Percentiles rank a stretch among this genome's conserved stretches.
phyloP scores from a whole-genome alignment of 176 grass and related monocot genomes.

The Lolium rigidum region DNA sequence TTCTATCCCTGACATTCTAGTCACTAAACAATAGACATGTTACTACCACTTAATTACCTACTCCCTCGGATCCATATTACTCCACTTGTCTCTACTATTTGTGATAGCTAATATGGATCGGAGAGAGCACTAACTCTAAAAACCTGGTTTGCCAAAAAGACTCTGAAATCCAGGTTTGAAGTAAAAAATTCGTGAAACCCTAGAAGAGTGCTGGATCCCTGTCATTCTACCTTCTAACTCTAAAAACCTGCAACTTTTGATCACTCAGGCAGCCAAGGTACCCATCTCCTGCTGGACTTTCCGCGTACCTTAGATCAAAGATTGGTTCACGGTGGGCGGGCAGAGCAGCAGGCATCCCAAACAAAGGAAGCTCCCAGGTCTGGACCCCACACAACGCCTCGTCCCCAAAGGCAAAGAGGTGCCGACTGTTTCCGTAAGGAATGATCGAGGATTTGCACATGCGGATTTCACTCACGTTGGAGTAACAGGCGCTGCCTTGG shows the following conservation, averaged over 20 bases:
- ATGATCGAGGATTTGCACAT: slow-evolving; percentile 75
- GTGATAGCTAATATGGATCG: too few relatives aligned
- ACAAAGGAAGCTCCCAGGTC: slow-evolving; percentile 71
- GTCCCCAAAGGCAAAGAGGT: slow-evolving; percentile 68
- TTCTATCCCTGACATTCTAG: too few relatives aligned
- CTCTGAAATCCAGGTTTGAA: not conserved
- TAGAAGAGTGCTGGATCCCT: not conserved
- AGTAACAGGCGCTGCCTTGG: slow-evolving; percentile 41
- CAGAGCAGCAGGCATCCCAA: slow-evolving; percentile 42
- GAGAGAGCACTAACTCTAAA: not conserved
- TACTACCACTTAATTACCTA: not conserved
- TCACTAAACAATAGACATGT: not conserved
- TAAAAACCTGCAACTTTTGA: slow-evolving; percentile 73
- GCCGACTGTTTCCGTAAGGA: slow-evolving; percentile 16
- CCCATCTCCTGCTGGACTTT: slow-evolving; percentile 23
- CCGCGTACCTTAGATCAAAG: slow-evolving; percentile 79
- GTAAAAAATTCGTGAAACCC: not conserved
- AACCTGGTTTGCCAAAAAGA: not conserved
- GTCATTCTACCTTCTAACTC: slow-evolving; percentile 34
- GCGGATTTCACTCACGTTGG: slow-evolving; percentile 56
- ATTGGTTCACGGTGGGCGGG: slow-evolving; percentile 51
- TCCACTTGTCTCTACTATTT: too few relatives aligned
- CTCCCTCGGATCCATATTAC: too few relatives aligned
- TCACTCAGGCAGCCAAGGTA: slow-evolving; percentile 77
- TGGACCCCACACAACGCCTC: slow-evolving; percentile 55